Evolutionary conservation across 208 protist genomes (phyloP), one percentile per base, ranked within the genome.

Genomic region (Crithidia bombi): DNA sequence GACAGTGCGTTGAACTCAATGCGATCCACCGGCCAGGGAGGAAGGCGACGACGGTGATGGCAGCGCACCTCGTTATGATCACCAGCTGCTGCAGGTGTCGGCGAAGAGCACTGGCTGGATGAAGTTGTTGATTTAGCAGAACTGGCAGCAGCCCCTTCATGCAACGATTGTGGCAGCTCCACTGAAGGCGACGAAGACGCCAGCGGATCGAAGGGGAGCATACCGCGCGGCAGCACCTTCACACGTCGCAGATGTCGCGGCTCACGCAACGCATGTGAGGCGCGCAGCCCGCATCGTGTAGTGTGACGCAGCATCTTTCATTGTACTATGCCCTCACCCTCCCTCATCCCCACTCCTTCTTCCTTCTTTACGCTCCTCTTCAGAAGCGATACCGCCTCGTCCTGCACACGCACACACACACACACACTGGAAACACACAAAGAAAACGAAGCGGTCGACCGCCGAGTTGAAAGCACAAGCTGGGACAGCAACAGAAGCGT

Each of bases 1-100:
- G 52, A 51, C 3, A 51, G 38, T 21, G 86, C 79, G 73, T 90
- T 94, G 72, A 87, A 94, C 71, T 94, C 89, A 28, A 90, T 71
- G 33, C 44, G 67, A 46, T 94, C 85, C 0, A 87, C 68, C 0
- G 89, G 89, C 85, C 85, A 94, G 14, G 85, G 81, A 11, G 89
- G 83, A 1, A 94, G 47, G 19, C 17, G 61, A 7, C 38, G 35
- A 52, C 12, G 32, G 38, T 28, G 52, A 70, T 3, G 39, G 11
- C n/a, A n/a, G n/a, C 2, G 30, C 33, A n/a, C 5, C 41, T 56
- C 19, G n/a, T n/a, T n/a, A n/a, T n/a, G n/a, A n/a, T n/a, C n/a
- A n/a, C n/a, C n/a, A n/a, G n/a, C n/a, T n/a, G n/a, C n/a, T n/a
- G n/a, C n/a, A n/a, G n/a, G n/a, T n/a, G n/a, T n/a, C 17, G 2